Evolutionary conservation across 805 yeast species (phyloP).

Genomic region (Hanseniaspora taiwanica): DNA sequence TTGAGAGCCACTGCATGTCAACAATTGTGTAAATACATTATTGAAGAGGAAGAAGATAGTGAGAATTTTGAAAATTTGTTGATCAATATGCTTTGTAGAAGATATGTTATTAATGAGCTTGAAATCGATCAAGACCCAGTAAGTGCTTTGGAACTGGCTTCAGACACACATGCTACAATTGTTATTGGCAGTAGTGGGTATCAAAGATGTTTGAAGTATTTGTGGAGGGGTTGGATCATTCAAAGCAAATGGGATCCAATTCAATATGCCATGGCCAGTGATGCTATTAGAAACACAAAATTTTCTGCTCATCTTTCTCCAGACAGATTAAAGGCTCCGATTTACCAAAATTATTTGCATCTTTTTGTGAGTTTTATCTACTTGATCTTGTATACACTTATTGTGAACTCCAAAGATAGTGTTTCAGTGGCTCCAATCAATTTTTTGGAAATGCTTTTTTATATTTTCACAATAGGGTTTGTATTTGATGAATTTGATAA

Average conservation of each 20-base stretch:
- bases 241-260: conserved; percentile 60
- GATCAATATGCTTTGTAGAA: conserved; percentile 62
- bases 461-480: conserved; percentile 53
- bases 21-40: conserved; percentile 52
- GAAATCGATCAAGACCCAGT: conserved; percentile 49
- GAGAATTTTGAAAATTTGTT: conserved; percentile 38
- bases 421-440: conserved; percentile 25
- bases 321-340: conserved; percentile 72
- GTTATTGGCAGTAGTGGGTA: conserved; percentile 72
- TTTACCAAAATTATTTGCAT: conserved; percentile 65
- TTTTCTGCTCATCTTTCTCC: conserved; percentile 62
- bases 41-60: conserved; percentile 40
- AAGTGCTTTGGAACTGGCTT: conserved; percentile 76
- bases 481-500: conserved; percentile 56
- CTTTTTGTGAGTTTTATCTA: conserved; percentile 53
- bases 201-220: conserved; percentile 77
- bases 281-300: conserved; percentile 40
- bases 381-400: conserved; percentile 44
- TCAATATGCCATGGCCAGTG: conserved; percentile 46
- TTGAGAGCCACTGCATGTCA: conserved; percentile 62
- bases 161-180: conserved; percentile 67
- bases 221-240: conserved; percentile 89
- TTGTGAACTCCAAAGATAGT: conserved; percentile 40
- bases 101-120: conserved; percentile 53
- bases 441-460: conserved; percentile 42